These are phyloP conservation scores for Telfairia occidentalis DNA, from an alignment of 331 rosid genomes.

Conservation along the genomic window DNA sequence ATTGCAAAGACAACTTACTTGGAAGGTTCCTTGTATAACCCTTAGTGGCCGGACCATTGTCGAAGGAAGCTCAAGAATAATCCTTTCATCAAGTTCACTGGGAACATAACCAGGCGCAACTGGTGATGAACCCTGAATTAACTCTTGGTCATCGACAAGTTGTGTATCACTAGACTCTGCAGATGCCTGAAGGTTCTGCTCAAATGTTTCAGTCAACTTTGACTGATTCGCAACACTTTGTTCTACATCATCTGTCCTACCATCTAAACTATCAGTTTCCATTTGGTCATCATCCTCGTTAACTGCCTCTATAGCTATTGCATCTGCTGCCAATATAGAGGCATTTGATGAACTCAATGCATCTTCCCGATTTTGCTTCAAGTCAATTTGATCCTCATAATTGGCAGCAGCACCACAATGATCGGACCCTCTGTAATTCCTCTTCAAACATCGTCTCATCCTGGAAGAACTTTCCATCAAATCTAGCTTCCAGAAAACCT, in stretches of 20 bases:
- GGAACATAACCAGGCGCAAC: conserved; percentile 78
- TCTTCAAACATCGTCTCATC: conserved; percentile 77
- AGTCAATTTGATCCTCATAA: conserved; percentile 45
- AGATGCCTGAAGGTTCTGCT: conserved; percentile 30
- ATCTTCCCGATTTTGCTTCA: conserved; percentile 31
- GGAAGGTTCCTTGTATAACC: conserved; percentile 81
- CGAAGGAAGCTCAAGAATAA: conserved; percentile 78
- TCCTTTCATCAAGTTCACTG: conserved; percentile 82
- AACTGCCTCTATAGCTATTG: conserved; percentile 52
- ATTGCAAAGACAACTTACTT: conserved; percentile 39
- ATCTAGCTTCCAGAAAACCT: conserved; percentile 98
- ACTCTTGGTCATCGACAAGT: conserved; percentile 37
- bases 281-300: conserved; percentile 55
- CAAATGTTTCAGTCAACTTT: conserved; percentile 32
- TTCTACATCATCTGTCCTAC: conserved; percentile 27
- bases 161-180: conserved; percentile 36
- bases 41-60: conserved; percentile 87
- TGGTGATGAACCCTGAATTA: conserved; percentile 49
- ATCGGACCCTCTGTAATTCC: conserved; percentile 77
- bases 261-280: conserved; percentile 52
- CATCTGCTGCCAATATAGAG: conserved; percentile 70
- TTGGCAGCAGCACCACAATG: conserved; percentile 88
- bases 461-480: conserved; percentile 87
- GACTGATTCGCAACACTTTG: conserved; percentile 33
- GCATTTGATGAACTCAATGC: conserved; percentile 39